Conservation (phyloP, 371 early-diverging fungal genomes). For the Amoeboradix gromovi region DNA sequence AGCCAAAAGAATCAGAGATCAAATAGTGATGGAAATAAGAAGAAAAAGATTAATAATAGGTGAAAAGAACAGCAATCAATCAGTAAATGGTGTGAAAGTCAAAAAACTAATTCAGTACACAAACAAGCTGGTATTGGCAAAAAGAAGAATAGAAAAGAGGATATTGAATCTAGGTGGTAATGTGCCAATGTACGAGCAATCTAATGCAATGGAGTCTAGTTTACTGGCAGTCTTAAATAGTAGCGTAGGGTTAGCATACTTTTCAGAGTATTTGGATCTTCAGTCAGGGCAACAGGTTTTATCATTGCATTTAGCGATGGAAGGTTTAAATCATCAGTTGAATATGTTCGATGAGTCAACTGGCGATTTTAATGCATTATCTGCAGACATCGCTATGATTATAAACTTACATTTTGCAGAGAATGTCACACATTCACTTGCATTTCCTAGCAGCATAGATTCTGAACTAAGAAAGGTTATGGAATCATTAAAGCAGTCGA, state of each 20-base stretch:
- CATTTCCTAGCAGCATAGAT: neutral
- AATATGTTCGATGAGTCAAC: neutral
- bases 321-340: neutral
- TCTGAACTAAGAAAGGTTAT: neutral
- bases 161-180: conserved; percentile 24
- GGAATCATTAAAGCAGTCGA: neutral
- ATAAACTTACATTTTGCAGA: neutral
- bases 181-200: neutral
- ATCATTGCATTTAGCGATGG: neutral
- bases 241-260: neutral
- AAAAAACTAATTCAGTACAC: conserved; percentile 34
- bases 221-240: neutral
- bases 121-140: conserved; percentile 37
- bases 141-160: conserved; percentile 35
- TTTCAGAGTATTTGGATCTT: neutral
- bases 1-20: conserved; percentile 30
- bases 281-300: neutral
- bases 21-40: conserved; percentile 38
- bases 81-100: conserved; percentile 50
- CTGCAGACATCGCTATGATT: neutral
- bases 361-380: neutral
- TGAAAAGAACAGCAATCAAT: conserved; percentile 30
- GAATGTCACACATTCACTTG: neutral
- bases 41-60: conserved; percentile 27
- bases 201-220: neutral